These are phyloP conservation scores for Ceratocystis diversiconidia DNA, from an alignment of 2,329 filamentous ascomycete species.

Conservation along the genomic window DNA sequence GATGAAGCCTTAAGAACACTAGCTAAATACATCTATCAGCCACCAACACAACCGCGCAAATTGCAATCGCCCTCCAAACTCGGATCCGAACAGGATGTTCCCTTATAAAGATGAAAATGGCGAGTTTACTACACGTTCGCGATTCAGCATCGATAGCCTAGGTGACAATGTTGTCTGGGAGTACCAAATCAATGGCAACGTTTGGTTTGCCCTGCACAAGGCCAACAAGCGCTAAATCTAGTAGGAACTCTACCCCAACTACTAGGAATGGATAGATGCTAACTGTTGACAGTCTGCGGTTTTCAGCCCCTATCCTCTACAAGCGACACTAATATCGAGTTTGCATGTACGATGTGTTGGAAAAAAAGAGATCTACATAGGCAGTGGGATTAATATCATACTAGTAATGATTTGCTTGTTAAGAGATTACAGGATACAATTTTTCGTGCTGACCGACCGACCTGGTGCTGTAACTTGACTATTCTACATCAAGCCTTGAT, in stretches of 20 bases:
- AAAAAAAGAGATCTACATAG: background rate
- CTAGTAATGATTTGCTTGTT: background rate
- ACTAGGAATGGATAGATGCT: background rate
- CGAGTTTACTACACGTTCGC: slow-evolving; percentile 44
- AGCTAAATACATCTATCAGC: background rate
- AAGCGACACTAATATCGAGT: no score
- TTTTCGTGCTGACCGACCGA: background rate
- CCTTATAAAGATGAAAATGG: slow-evolving; percentile 47
- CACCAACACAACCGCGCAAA: background rate
- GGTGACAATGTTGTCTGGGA: slow-evolving; percentile 27
- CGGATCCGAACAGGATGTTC: slow-evolving; percentile 46
- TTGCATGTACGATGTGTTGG: background rate
- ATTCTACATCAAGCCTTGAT: background rate
- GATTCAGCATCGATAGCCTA: slow-evolving; percentile 45
- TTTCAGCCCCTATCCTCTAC: no score
- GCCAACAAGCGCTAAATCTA: background rate
- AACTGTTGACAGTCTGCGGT: no score
- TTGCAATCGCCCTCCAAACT: slow-evolving; percentile 35
- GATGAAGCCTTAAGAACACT: background rate
- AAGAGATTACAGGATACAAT: background rate
- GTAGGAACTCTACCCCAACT: background rate
- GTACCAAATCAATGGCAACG: background rate
- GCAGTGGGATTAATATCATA: background rate
- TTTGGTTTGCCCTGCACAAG: background rate
- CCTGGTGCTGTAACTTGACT: background rate